Evolutionary conservation across 768 basidiomycete species (phyloP), one percentile per base, ranked within the genome.

Genomic region (Agrocybe praecox): DNA sequence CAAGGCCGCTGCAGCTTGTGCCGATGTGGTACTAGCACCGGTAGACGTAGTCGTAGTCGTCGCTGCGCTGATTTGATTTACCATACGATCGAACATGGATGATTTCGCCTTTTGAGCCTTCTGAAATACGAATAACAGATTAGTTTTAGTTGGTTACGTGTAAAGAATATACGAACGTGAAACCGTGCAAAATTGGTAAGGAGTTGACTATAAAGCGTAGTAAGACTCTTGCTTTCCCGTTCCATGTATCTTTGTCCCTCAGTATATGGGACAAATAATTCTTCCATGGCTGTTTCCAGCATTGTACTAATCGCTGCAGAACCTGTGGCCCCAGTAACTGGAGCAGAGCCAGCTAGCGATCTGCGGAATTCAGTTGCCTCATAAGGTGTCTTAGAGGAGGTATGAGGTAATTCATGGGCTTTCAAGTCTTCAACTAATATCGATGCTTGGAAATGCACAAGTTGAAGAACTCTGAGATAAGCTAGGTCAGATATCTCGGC

Each of bases 211-310:
- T 95, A 98, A 12, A 98, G 78, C 42, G 89, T 84, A 1, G 85
- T 84, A 46, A 98, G 68, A 65, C 86, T 94, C 68, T 86, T 90
- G 60, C 85, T 90, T 77, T 99, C 97, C 42, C 87, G 86, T 65
- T 98, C 97, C 3, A 98, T 81, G 68, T 98, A 98, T 54, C 94
- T 78, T 56, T 86, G 86, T 2, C 92, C 94, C 72, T 99, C 96
- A 1, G 88, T 90, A 66, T 96, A 98, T 2, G 94, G 92, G 19
- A 95, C 86, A 61, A 98, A 98, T 18, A 98, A 82, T 67, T 98
- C 97, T 60, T 98, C 97, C 85, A 97, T 88, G 8, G 94, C 92
- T 8, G 85, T 87, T 70, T 98, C 97, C n/a, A 99, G 80, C 92
- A 98, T 94, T 1, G 84, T 76, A 65, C 87, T 80, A 64, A 90